phyloP scores from a whole-genome alignment of 1,284 basidiomycete genomes.

The Macrocystidia cucumis region DNA sequence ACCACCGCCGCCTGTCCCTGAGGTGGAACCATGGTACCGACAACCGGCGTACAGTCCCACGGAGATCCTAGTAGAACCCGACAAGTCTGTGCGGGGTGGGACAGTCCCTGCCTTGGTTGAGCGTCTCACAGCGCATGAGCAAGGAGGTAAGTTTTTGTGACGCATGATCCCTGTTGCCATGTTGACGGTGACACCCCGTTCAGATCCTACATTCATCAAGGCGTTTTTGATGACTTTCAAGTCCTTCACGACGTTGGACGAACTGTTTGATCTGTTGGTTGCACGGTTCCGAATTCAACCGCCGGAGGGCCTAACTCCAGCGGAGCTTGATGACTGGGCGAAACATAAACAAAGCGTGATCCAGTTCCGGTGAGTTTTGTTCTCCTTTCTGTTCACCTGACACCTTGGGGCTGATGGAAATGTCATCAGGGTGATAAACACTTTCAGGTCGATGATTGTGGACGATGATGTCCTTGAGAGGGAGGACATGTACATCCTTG shows the following conservation, averaged over 20 bases:
- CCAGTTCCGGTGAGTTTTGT: slow-evolving; percentile 64
- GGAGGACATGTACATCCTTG: slow-evolving; percentile 72
- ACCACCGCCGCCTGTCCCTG: slow-evolving; percentile 15
- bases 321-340: slow-evolving; percentile 77
- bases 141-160: slow-evolving; percentile 63
- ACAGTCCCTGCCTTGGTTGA: slow-evolving; percentile 84
- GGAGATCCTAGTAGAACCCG: slow-evolving; percentile 82
- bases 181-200: slow-evolving; percentile 1
- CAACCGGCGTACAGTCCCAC: slow-evolving; percentile 71
- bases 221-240: slow-evolving; percentile 98
- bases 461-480: slow-evolving; percentile 79
- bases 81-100: slow-evolving; percentile 81
- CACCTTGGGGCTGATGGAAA: slow-evolving; percentile 6
- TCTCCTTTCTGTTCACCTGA: slow-evolving; percentile 1
- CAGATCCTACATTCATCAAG: slow-evolving; percentile 81
- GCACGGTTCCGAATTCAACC: slow-evolving; percentile 78
- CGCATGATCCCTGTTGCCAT: neutral
- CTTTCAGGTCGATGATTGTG: slow-evolving; percentile 73
- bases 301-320: slow-evolving; percentile 59
- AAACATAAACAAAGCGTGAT: slow-evolving; percentile 88
- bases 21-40: slow-evolving; percentile 80
- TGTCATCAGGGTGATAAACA: slow-evolving; percentile 66
- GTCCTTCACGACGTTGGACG: slow-evolving; percentile 85
- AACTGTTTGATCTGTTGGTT: slow-evolving; percentile 83
- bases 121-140: slow-evolving; percentile 85